These are phyloP conservation scores for Irpex lacteus DNA, from an alignment of 1,284 basidiomycete genomes.

Conservation along the genomic window DNA sequence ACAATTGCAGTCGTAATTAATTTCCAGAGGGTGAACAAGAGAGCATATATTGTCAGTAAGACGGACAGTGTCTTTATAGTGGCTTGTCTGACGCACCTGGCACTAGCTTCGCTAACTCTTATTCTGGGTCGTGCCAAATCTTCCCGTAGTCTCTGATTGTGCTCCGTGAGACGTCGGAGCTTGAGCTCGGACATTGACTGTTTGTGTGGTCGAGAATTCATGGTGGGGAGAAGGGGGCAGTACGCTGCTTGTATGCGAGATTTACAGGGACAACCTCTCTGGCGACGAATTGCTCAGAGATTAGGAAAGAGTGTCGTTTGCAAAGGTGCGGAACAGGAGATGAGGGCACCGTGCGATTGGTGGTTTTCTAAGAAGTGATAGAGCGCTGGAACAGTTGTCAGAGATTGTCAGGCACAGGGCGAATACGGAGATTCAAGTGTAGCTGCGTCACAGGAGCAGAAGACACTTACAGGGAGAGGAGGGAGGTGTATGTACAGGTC, in stretches of 20 bases:
- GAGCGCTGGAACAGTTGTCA: background rate
- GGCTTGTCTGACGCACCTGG: constrained; percentile 58
- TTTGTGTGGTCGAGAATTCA: constrained; percentile 62
- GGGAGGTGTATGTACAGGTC: background rate
- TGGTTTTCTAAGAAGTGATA: background rate
- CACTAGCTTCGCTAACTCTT: constrained; percentile 87
- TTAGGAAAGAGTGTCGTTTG: background rate
- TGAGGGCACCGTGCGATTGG: background rate
- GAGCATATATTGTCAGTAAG: background rate
- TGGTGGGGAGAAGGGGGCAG: constrained; percentile 29
- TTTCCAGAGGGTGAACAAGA: background rate
- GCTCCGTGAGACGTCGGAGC: constrained; percentile 88
- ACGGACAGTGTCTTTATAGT: constrained; percentile 4
- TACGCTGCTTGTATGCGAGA: background rate
- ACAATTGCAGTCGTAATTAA: background rate
- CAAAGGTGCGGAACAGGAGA: constrained; percentile 1
- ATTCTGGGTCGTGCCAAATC: constrained; percentile 87
- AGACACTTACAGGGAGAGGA: background rate
- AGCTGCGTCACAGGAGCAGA: background rate
- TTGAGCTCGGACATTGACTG: constrained; percentile 97
- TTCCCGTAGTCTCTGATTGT: constrained; percentile 89
- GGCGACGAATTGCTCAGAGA: background rate
- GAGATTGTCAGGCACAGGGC: constrained; percentile 9
- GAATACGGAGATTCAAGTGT: background rate
- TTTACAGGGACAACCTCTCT: background rate